phyloP scores from a whole-genome alignment of 1,284 basidiomycete genomes.

The Butyriboletus appendiculatus region DNA sequence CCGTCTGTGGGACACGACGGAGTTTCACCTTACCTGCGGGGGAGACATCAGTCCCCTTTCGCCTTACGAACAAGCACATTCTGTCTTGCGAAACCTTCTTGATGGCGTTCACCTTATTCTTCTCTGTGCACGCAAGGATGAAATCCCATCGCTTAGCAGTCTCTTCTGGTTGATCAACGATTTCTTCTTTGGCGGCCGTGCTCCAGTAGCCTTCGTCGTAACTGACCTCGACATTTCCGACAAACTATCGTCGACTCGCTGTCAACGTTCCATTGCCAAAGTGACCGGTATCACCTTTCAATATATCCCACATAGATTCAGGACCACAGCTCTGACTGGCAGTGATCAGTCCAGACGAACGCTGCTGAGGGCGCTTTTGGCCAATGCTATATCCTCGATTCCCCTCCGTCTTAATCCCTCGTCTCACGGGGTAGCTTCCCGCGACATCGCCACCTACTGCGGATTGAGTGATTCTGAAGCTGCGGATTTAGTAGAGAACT shows the following conservation, averaged over 20 bases:
- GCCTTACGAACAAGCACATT: conserved; percentile 14
- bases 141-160: no score
- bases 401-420: not conserved
- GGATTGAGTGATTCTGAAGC: not conserved
- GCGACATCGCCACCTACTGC: not conserved
- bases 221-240: conserved; percentile 1
- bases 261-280: not conserved
- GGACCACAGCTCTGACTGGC: conserved; percentile 3
- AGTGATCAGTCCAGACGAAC: conserved; percentile 1
- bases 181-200: no score
- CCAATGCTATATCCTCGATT: not conserved
- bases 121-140: no score
- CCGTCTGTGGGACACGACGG: conserved; percentile 25
- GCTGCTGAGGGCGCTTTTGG: not conserved
- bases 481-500: not conserved
- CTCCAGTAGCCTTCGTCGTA: no score
- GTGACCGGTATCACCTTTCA: not conserved
- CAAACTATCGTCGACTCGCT: conserved; percentile 10
- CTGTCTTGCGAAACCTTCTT: conserved; percentile 3
- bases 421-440: not conserved
- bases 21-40: conserved; percentile 2
- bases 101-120: not conserved
- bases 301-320: conserved; percentile 2
- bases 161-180: no score
- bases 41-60: not conserved